These are phyloP conservation scores for Vachellia collinsii DNA, from an alignment of 306 rosid genomes.

Conservation along the genomic window DNA sequence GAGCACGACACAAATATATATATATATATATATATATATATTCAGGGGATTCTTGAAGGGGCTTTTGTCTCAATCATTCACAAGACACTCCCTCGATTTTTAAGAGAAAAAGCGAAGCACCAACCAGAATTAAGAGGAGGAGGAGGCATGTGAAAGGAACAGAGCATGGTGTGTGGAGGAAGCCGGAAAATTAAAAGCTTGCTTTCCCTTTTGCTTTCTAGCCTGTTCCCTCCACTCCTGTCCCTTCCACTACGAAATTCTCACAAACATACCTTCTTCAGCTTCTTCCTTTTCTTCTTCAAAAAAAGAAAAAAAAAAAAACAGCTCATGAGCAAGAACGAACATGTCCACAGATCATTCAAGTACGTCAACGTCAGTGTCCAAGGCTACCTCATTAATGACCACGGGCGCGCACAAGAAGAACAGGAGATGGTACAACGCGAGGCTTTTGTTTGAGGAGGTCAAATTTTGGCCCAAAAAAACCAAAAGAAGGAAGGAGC, in stretches of 20 bases:
- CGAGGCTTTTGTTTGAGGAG: not conserved
- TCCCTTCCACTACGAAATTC: slow-evolving; percentile 25
- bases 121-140: slow-evolving; percentile 32
- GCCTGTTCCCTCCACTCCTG: slow-evolving; percentile 50
- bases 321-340: not conserved
- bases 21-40: not conserved
- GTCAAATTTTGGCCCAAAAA: not conserved
- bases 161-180: slow-evolving; percentile 31
- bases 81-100: slow-evolving; percentile 11
- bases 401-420: not conserved
- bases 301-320: not conserved
- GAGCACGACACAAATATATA: slow-evolving; percentile 22
- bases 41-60: not conserved
- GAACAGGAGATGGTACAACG: not conserved
- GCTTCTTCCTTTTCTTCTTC: not conserved
- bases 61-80: slow-evolving; percentile 15
- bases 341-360: not conserved
- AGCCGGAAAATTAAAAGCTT: not conserved
- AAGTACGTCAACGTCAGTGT: not conserved
- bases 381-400: not conserved
- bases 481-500: not conserved
- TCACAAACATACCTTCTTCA: not conserved
- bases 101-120: slow-evolving; percentile 37
- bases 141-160: slow-evolving; percentile 44
- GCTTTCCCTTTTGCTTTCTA: slow-evolving; percentile 2